Base-by-base conservation (phyloP, 805 yeast species). In the Hanseniaspora pseudoguilliermondii region DNA sequence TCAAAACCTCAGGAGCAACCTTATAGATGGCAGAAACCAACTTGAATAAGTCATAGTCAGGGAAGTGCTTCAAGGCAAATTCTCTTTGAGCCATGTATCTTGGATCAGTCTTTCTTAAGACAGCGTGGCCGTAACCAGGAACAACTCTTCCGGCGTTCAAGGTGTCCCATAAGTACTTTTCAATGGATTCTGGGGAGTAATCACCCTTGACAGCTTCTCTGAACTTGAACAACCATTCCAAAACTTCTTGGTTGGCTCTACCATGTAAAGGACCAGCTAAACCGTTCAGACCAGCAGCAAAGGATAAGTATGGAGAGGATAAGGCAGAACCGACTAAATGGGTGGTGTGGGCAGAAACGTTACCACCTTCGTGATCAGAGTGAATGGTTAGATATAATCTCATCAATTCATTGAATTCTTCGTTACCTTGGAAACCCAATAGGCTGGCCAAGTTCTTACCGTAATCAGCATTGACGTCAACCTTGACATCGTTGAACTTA, bases 91-190 rank as follows among this genome's bases (percentile, higher is more conserved):
- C 93, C 46, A 78, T 80, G 79, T 83, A 85, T 71, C 95, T 81
- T 68, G 95, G 95, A 72, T 85, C 95, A 27, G 95, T 83, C 80
- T 84, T 82, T 76, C 93, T 83, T 67, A 85, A 77, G 54, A 85
- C 93, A 57, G 91, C 93, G 70, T 85, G 93, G 65, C 93, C 93
- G 70, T 85, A 85, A 69, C 93, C 93, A 68, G 93, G 93, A 62
- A 85, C 83, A 65, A 85, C 93, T 70, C 93, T 82, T 66, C 91
- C 90, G 57, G 85, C 72, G 69, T 84, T 84, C 64, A 85, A 75
- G 54, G 87, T 82, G 55, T 81, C 82, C 90, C 91, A 83, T 61
- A 85, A 72, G 75, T 82, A 83, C 69, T 80, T 80, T 72, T 81
- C 87, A 65, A 85, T 81, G 66, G 83, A 77, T 66, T 75, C 82